Base-by-base conservation (phyloP, 2,329 filamentous ascomycete species). In the Torrubiella hemipterigena region DNA sequence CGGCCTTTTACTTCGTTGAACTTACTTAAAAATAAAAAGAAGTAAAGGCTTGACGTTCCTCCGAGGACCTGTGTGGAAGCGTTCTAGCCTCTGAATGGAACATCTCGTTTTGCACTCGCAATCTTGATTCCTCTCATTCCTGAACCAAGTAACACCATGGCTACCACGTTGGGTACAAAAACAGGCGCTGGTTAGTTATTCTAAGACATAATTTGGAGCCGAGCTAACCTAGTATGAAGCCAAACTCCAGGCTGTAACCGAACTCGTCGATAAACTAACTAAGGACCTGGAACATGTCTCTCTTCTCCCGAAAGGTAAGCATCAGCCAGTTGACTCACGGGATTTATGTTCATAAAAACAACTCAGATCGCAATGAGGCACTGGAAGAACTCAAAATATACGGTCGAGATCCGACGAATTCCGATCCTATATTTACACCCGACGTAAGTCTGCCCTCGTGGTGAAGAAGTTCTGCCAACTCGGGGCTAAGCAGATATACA, bases 381-480 rank as follows among this genome's bases (percentile, higher is more conserved):
- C 54, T 81, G 4, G 73, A 79, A 42, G 60, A 85, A 43, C 64
- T 95, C 29, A 94, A 94, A 54, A 46, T 46, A 27, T 51, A 44
- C 42, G 55, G 86, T 6, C 76, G 86, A 37, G 76, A 80, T 44
- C 73, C 78, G 7, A 62, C 60, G 18, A 67, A 83, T 54, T 77
- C 86, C 17, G 80, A 80, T 35, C 80, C 84, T 2, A 89, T 96
- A 35, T 95, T 91, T 55, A 80, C 81, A n/a, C 69, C 73, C 53
- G 63, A 79, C 55, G 85, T 81, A 65, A 41, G 63, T 42, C 6
- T 32, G 22, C 12, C 27, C 16, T 25, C 21, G n/a, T 22, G 7
- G 16, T 15, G 27, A 12, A 21, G n/a, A n/a, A 18, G 8, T n/a
- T n/a, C 15, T 33, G 12, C 15, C 17, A n/a, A 25, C 23, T 18